Conservation (phyloP, 805 yeast genomes). For the Brettanomyces custersianus region DNA sequence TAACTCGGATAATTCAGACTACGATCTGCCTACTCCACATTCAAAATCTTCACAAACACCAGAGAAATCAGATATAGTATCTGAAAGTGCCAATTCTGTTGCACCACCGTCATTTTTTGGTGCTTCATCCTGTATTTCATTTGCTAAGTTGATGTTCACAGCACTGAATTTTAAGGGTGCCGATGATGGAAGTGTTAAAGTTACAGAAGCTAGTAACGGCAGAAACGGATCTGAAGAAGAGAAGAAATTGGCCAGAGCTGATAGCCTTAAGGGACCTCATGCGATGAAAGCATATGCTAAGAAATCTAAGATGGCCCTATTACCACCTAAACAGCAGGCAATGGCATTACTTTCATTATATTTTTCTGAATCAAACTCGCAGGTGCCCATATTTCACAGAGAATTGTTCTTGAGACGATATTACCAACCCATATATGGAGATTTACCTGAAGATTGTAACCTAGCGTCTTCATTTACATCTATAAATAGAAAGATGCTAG, state of each 20-base stretch:
- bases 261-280: neutral
- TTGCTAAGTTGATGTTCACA: constrained; percentile 68
- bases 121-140: constrained; percentile 55
- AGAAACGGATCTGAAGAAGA: neutral
- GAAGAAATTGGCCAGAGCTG: neutral
- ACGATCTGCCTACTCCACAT: too few species aligned
- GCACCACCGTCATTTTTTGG: constrained; percentile 34
- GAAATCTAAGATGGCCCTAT: constrained; percentile 31
- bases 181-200: constrained; percentile 4
- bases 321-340: constrained; percentile 69
- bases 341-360: constrained; percentile 52
- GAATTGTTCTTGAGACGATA: constrained; percentile 59
- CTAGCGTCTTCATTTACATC: constrained; percentile 52
- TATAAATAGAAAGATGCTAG: constrained; percentile 28
- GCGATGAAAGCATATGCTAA: constrained; percentile 14
- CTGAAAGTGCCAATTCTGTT: constrained; percentile 22
- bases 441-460: constrained; percentile 40
- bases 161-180: constrained; percentile 52
- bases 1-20: too few species aligned
- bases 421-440: constrained; percentile 77
- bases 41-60: too few species aligned
- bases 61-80: too few species aligned
- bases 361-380: constrained; percentile 76
- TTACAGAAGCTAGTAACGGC: neutral
- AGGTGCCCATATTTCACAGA: constrained; percentile 75